Base-by-base conservation (phyloP, 1,284 basidiomycete species). In the Singerocomus rubriflavus region DNA sequence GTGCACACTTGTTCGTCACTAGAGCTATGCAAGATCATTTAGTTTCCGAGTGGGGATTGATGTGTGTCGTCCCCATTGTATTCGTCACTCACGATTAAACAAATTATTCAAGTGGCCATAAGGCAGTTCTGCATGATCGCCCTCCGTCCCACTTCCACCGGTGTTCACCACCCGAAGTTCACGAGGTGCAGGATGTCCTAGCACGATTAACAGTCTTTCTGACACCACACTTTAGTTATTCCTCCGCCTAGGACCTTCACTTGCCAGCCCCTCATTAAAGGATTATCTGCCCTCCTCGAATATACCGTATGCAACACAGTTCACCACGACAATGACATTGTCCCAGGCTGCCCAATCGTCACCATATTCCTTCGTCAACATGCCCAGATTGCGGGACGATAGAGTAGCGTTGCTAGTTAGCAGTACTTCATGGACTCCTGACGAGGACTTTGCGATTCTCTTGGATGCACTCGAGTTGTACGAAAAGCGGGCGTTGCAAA, bases 391-490 rank as follows among this genome's bases (percentile, higher is more conserved):
- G 16, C 79, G 87, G 13, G 57, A 72, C 3, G 85, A 91, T 57
- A 78, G 95, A 52, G 92, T 93, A 2, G 94, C 92, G 0, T 72
- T 99, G 4, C 62, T 98, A 17, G 85, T 99, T 17, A 93, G 90
- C 26, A 93, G 92, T 58, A 99, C 97, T 0, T 93, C 90, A 10
- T 99, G 97, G 96, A 99, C 97, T 0, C 85, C 91, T 7, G 97
- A 99, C 64, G 97, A 99, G 69, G 94, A 99, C 67, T 98, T 99
- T 57, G 74, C 79, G 4, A 79, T 97, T 38, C 79, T 99, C 6
- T 69, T 97, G 13, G 74, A 80, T 13, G 91, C 92, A 8, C 72
- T 98, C 36, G 63, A 65, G 7, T 46, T 74, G 26, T 97, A 95
- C 65, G 86, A 97, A 59, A 56, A 63, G 34, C 76, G 73, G 51